A percentile compares a stretch with the other conserved stretches of the same genome.
Conservation (phyloP, 2,329 filamentous ascomycete species). For the Fusarium longipes region DNA sequence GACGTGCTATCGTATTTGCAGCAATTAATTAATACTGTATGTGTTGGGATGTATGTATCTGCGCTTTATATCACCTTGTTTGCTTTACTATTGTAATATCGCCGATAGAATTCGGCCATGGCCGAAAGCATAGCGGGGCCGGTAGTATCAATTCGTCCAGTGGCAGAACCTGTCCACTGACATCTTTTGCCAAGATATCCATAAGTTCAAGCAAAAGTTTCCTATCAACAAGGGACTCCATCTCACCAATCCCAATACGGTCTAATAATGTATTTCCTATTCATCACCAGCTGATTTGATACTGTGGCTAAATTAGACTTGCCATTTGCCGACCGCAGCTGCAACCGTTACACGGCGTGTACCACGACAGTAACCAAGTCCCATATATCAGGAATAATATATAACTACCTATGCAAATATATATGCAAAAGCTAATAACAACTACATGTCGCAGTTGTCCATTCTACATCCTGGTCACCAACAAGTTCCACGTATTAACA, state of each 20-base stretch:
- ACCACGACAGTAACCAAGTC: neutral
- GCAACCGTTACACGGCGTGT: neutral
- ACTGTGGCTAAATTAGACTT: neutral
- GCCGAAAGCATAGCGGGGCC: conserved; percentile 16
- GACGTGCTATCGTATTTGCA: neutral
- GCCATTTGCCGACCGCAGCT: neutral
- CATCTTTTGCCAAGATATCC: conserved; percentile 26
- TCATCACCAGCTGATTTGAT: neutral
- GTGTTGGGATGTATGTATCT: neutral
- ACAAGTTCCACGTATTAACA: conserved; percentile 29
- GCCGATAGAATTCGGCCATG: conserved; percentile 26
- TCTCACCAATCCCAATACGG: conserved; percentile 17
- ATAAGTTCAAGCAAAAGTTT: conserved; percentile 16
- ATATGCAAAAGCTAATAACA: conserved; percentile 24
- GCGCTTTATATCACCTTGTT: conserved; percentile 11
- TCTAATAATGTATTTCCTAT: neutral
- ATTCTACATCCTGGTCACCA: conserved; percentile 5
- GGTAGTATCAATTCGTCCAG: conserved; percentile 11
- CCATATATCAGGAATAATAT: conserved; percentile 14
- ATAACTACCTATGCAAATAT: conserved; percentile 37
- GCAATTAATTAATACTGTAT: conserved; percentile 6
- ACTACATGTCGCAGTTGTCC: conserved; percentile 11
- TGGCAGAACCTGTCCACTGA: conserved; percentile 12
- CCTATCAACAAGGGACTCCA: conserved; percentile 17
- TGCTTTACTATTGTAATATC: conserved; percentile 6